Conservation (phyloP, 2,329 filamentous ascomycete genomes). For the Setomelanomma holmii region DNA sequence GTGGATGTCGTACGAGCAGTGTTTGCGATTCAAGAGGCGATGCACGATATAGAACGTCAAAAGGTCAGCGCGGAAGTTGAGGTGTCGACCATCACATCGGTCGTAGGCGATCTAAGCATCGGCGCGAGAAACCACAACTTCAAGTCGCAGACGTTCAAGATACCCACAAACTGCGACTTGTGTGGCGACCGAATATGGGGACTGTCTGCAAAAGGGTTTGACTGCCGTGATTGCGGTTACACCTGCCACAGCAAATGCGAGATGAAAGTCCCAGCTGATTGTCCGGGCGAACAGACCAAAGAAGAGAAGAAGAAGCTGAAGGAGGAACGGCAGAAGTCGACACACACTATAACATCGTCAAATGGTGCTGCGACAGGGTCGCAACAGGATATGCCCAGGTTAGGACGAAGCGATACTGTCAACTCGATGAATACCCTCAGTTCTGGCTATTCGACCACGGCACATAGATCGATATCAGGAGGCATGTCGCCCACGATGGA, state of each 20-base stretch:
- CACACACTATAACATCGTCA: constrained; percentile 63
- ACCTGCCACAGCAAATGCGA: constrained; percentile 99
- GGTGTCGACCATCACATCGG: constrained; percentile 87
- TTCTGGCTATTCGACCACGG: constrained; percentile 84
- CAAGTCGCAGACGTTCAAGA: constrained; percentile 98
- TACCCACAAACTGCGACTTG: constrained; percentile 96
- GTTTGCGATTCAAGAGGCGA: constrained; percentile 81
- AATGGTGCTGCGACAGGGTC: constrained; percentile 56
- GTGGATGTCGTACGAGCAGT: constrained; percentile 83
- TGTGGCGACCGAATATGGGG: constrained; percentile 98
- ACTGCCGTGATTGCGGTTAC: constrained; percentile 95
- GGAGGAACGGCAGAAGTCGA: constrained; percentile 79
- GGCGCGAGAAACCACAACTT: constrained; percentile 97
- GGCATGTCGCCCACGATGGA: constrained; percentile 61
- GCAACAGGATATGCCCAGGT: constrained; percentile 68
- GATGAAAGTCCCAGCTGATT: constrained; percentile 97
- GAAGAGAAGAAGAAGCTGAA: constrained; percentile 96
- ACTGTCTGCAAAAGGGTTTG: constrained; percentile 92
- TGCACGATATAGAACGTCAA: constrained; percentile 84
- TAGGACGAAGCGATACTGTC: constrained; percentile 86
- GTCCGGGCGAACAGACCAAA: constrained; percentile 90
- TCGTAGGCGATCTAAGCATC: constrained; percentile 89
- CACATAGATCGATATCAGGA: constrained; percentile 76
- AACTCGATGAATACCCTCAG: constrained; percentile 77
- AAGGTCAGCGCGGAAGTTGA: constrained; percentile 91